A percentile compares a stretch with the other conserved stretches of the same genome.
These are phyloP conservation scores for Candida sanyaensis DNA, from an alignment of 1,139 yeast species.

Conservation along the genomic window DNA sequence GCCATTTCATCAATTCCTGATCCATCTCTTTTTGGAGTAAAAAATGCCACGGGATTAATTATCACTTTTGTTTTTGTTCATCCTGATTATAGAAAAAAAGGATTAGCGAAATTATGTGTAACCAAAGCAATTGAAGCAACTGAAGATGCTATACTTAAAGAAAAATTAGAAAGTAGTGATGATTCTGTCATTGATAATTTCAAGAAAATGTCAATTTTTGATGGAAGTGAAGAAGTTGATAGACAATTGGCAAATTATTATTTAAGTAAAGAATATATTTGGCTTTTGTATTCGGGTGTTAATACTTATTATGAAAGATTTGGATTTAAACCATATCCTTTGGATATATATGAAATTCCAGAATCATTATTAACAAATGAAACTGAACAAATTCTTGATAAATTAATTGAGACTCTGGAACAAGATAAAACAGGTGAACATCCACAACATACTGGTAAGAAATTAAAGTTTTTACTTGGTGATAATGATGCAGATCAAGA, in stretches of 20 bases:
- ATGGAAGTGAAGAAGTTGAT: constrained; percentile 30
- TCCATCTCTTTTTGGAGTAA: constrained; percentile 35
- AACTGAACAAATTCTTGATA: constrained; percentile 23
- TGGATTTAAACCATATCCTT: constrained; percentile 42
- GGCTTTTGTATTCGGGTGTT: constrained; percentile 41
- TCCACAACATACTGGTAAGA: constrained; percentile 25
- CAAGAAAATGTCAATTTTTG: constrained; percentile 30
- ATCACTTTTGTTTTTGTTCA: constrained; percentile 33
- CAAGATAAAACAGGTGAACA: constrained; percentile 7
- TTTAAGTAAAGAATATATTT: constrained; percentile 38
- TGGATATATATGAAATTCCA: constrained; percentile 39
- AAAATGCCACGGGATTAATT: constrained; percentile 27
- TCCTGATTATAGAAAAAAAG: constrained; percentile 28
- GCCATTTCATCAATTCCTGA: constrained; percentile 35
- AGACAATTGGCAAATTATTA: constrained; percentile 34
- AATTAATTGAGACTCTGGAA: constrained; percentile 19
- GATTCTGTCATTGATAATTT: constrained; percentile 27
- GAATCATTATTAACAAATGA: constrained; percentile 19
- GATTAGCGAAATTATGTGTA: constrained; percentile 32
- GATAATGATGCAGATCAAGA: constrained; percentile 30
- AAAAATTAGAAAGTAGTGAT: constrained; percentile 25
- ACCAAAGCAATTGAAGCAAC: constrained; percentile 30
- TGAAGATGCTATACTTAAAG: constrained; percentile 31
- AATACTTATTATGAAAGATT: constrained; percentile 35
- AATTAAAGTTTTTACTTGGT: constrained; percentile 28